Evolutionary conservation across 2,329 filamentous ascomycete genomes (phyloP).

Genomic region (Ceratocystis ficicola): DNA sequence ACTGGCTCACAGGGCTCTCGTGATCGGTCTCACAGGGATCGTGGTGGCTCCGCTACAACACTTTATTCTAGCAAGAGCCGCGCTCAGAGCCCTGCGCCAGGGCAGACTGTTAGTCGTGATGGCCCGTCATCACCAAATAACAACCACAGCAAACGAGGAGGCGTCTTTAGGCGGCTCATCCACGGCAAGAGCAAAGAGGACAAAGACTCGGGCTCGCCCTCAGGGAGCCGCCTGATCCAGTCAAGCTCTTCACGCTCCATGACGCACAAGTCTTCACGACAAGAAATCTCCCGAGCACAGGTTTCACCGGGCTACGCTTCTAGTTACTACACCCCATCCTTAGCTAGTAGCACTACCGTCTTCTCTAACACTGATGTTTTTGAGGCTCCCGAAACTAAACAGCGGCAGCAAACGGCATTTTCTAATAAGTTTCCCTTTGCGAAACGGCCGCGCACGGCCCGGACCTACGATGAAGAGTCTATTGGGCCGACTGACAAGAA

Average conservation of each 20-base stretch:
- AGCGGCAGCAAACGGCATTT: constrained; percentile 31
- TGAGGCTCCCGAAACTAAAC: constrained; percentile 22
- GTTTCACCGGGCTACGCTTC: constrained; percentile 26
- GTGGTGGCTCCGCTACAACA: constrained; percentile 34
- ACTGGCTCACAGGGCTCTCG: background rate
- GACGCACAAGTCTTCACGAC: constrained; percentile 37
- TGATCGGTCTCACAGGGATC: constrained; percentile 37
- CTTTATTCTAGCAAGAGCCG: constrained; percentile 43
- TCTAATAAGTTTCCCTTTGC: constrained; percentile 53
- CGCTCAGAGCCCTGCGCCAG: constrained; percentile 72
- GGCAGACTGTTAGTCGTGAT: constrained; percentile 43
- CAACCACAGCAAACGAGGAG: constrained; percentile 31
- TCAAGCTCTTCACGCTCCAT: constrained; percentile 28
- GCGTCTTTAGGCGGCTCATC: constrained; percentile 22
- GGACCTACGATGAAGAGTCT: constrained; percentile 43
- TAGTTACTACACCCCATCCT: constrained; percentile 12
- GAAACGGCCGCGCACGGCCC: constrained; percentile 41
- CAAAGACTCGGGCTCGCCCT: constrained; percentile 23
- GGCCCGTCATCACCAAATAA: constrained; percentile 29
- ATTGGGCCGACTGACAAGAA: constrained; percentile 50
- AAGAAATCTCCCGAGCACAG: constrained; percentile 32
- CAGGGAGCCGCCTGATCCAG: constrained; percentile 24
- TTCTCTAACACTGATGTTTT: constrained; percentile 19
- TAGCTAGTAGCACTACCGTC: constrained; percentile 11
- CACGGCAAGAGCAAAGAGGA: constrained; percentile 21